Percentiles rank a stretch among this genome's conserved stretches.
These are phyloP conservation scores for Nothophaeocryptopus gaeumannii DNA, from an alignment of 2,329 filamentous ascomycete genomes.

Conservation along the genomic window DNA sequence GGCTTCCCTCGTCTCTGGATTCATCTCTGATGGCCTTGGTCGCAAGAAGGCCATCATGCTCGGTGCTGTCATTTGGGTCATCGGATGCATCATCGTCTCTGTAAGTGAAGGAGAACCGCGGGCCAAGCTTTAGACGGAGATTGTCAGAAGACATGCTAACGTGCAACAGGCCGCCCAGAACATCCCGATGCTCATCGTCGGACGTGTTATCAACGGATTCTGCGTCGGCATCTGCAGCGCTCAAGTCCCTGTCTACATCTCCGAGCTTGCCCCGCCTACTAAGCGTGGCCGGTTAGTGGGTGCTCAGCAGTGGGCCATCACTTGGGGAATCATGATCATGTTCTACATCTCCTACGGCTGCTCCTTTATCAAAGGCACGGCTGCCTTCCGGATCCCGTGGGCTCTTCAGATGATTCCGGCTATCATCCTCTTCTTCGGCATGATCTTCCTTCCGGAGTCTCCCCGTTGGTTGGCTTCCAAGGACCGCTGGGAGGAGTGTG, in stretches of 20 bases:
- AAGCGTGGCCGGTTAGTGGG: slow-evolving; percentile 66
- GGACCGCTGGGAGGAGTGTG: slow-evolving; percentile 61
- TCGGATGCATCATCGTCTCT: slow-evolving; percentile 62
- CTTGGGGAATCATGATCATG: slow-evolving; percentile 38
- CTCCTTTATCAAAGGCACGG: slow-evolving; percentile 57
- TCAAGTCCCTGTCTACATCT: slow-evolving; percentile 67
- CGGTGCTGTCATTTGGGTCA: slow-evolving; percentile 45
- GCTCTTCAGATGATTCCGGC: slow-evolving; percentile 52
- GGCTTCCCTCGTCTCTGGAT: slow-evolving; percentile 60
- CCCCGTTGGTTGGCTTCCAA: slow-evolving; percentile 64
- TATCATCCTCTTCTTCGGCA: slow-evolving; percentile 41
- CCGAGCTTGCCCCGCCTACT: slow-evolving; percentile 60
- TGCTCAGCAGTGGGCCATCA: slow-evolving; percentile 72
- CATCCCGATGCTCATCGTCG: slow-evolving; percentile 68
- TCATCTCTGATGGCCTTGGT: slow-evolving; percentile 57
- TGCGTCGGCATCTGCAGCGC: slow-evolving; percentile 71
- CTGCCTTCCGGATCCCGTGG: slow-evolving; percentile 36
- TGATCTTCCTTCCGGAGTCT: slow-evolving; percentile 64
- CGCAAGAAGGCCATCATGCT: slow-evolving; percentile 53
- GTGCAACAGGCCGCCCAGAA: slow-evolving; percentile 53
- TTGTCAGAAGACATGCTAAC: no score
- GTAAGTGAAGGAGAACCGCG: no score
- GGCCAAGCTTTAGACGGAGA: no score
- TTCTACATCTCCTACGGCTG: slow-evolving; percentile 59
- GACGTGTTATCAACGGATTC: slow-evolving; percentile 68